Base-by-base conservation (phyloP, 179 eudicot genomes). In the Nepenthes alata region DNA sequence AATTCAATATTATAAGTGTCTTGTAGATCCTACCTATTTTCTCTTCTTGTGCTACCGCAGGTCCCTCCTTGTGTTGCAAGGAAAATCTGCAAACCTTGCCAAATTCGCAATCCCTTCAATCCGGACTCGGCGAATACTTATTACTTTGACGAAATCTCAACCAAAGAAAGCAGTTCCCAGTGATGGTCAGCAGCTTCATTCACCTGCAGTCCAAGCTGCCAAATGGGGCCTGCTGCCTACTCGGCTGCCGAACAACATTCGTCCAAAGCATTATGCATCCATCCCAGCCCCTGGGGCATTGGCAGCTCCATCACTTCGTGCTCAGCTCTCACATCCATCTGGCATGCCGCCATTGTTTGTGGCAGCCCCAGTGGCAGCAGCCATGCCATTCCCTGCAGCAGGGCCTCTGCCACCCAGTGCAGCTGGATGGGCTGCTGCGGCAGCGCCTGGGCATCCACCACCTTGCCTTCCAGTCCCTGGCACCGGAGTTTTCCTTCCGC, bases 401-500 rank as follows among this genome's bases (percentile, higher is more conserved):
- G 77, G 75, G 62, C 75, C 80, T 58, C 55, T 72, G 47, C 79
- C 85, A 10, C 74, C 81, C 44, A 62, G 64, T 37, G 64, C 76
- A 37, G 58, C 70, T 55, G 84, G 80, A 45, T 80, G 81, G 81
- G 48, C 68, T 11, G 69, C 64, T 2, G 67, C 69, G 9, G 45
- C 59, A 57, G 59, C 59, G 7, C 71, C 73, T 2, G 62, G 72
- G 72, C 74, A 70, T 53, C 78, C 67, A 55, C 72, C 73, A 5
- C 80, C 85, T 38, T 67, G 63, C 48, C 49, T 71, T 44, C 82
- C 77, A 11, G 61, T 72, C 41, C 80, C 79, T 52, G 85, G 88
- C 64, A 80, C 89, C 1, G 89, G 89, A 49, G 89, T 84, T 59
- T 84, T 84, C 66, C 80, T 84, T 57, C 86, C 89, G 2, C 79